Evolutionary conservation across 1,284 basidiomycete genomes (phyloP), one percentile per base, ranked within the genome.

Genomic region (Mycena sp.): DNA sequence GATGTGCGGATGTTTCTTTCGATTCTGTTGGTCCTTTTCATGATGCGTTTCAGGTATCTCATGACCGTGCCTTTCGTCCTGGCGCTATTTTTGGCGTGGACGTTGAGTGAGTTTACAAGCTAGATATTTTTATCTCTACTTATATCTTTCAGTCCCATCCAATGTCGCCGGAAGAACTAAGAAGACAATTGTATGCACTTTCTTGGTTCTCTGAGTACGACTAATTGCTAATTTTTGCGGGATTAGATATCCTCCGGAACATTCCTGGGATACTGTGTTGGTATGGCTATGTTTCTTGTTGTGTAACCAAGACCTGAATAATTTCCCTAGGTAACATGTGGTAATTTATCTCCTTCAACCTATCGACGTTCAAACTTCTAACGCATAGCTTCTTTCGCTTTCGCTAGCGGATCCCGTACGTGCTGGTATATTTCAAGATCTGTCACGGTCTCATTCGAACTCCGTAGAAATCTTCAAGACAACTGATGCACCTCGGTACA

Each of bases 151-250:
- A 51, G 49, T 67, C 40, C 61, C 68, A 3, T 63, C 60, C 11
- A 69, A 69, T 38, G 30, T 65, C 14, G 58, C 68, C n/a, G 68
- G 68, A 9, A 59, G 68, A 26, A 69, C 68, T 14, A 69, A 69
- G 51, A 50, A 62, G 16, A 69, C 68, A 6, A 43, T 69, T 32
- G 49, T 38, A 29, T 5, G 49, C n/a, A n/a, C n/a, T n/a, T 25
- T 3, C 26, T 26, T 51, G 19, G 19, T 23, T 38, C 14, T 21
- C 19, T 38, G n/a, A 17, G 14, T 38, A 4, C 11, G 16, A 3
- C 17, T 16, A n/a, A 5, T 38, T 26, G 25, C 29, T 51, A 14
- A 51, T 19, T 12, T 29, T 12, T 21, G n/a, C n/a, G n/a, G 11
- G 26, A 23, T 21, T 21, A 51, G 49, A 69, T 63, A 16, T 67